These are phyloP conservation scores for Corinectria fuckeliana DNA, from an alignment of 2,329 filamentous ascomycete genomes.

Conservation along the genomic window DNA sequence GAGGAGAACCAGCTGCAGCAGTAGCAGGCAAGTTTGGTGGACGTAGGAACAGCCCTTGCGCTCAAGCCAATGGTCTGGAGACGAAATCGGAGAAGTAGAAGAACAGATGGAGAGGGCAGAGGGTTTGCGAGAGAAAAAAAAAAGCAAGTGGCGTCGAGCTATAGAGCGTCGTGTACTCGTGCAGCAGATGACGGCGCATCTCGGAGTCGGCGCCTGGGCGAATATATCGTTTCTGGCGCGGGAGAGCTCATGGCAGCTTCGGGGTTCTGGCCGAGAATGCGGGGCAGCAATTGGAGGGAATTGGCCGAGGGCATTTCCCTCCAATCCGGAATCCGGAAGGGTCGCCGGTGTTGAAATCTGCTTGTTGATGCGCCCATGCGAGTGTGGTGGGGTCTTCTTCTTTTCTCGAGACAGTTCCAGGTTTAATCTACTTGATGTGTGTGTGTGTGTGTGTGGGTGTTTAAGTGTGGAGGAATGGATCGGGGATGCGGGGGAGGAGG, in stretches of 20 bases:
- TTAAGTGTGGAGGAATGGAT: conserved; percentile 1
- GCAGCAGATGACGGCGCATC: conserved; percentile 7
- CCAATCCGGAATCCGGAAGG: conserved; percentile 29
- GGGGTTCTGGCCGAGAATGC: conserved; percentile 34
- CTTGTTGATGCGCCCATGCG: conserved; percentile 24
- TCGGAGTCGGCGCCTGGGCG: conserved; percentile 12
- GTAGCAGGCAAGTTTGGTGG: background rate
- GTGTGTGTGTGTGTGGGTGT: background rate
- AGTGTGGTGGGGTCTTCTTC: conserved; percentile 13
- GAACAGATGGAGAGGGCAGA: conserved; percentile 2
- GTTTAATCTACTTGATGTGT: too few species aligned
- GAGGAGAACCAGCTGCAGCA: conserved; percentile 28
- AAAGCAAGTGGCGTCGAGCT: background rate
- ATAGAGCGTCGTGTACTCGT: background rate
- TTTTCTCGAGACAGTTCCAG: too few species aligned
- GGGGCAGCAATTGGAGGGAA: conserved; percentile 41
- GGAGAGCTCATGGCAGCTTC: conserved; percentile 24
- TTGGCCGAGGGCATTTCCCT: conserved; percentile 27
- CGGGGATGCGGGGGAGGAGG: background rate
- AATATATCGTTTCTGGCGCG: conserved; percentile 15
- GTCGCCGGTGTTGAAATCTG: conserved; percentile 20
- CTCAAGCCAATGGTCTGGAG: background rate
- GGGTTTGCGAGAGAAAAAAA: background rate
- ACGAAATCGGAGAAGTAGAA: background rate
- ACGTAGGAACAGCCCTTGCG: background rate